Evolutionary conservation across 805 yeast species (phyloP), one percentile per base, ranked within the genome.

Genomic region (Komagataella kurtzmanii): DNA sequence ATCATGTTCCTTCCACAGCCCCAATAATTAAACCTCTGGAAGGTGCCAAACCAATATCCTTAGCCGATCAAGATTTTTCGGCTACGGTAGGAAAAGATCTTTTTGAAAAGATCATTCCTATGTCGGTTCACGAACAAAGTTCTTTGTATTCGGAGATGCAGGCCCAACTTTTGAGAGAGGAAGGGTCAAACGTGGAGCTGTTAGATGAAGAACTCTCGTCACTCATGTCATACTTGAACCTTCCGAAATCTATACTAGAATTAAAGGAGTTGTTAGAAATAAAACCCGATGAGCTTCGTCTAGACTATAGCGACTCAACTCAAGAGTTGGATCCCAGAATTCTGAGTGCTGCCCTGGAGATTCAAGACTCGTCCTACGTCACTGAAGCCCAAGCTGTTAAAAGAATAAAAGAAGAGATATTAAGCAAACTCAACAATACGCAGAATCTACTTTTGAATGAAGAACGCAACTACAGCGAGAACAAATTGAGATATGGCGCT

Each of bases 141-240:
- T 87, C 96, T 55, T 72, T 82, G 55, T 93, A 93, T 63, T 85
- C 96, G 0, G 99, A 91, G 62, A 89, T 87, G 62, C 85, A 88
- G 64, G 91, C 96, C 0, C 80, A 77, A 55, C 66, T 87, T 44
- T 65, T 88, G 48, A 76, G 98, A 59, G 74, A 70, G 46, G 89
- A 88, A 60, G 73, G 81, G 47, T 97, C 90, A 54, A 75, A 75
- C 54, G 76, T 80, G 19, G 90, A 86, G 52, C 76, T 89, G 7
- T 84, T 95, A 0, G 80, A 88, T 59, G 85, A 87, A 63, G 93
- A 90, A 61, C 73, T 85, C 49, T 65, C 74, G 2, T 86, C 96
- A 1, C 87, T 87, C 7, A 72, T 89, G 53, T 98, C 89, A 59
- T 88, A 77, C 58, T 75, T 88, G 56, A 83, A 83, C 52, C 70